These are phyloP conservation scores for Plantago coronopus DNA, from an alignment of 305 asterid species.

Conservation along the genomic window DNA sequence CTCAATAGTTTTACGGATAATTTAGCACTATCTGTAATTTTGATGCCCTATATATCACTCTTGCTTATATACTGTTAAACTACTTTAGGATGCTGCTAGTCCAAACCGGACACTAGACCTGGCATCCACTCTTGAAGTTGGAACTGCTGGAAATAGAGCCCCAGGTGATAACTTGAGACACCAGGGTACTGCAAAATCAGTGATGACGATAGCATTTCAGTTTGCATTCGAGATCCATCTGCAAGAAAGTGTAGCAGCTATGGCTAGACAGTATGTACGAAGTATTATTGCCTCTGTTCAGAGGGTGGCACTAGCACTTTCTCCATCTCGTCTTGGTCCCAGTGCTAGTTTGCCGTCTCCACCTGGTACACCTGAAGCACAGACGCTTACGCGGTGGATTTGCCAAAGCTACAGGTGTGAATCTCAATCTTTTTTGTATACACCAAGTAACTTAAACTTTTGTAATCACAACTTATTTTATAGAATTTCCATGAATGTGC, in stretches of 20 bases:
- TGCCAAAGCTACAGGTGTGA: slow-evolving; percentile 84
- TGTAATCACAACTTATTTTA: neutral
- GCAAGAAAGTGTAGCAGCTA: slow-evolving; percentile 72
- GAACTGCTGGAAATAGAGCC: slow-evolving; percentile 45
- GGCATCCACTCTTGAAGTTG: slow-evolving; percentile 85
- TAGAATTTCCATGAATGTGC: neutral
- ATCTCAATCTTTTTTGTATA: no score
- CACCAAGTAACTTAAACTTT: no score
- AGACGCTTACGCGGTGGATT: slow-evolving; percentile 82
- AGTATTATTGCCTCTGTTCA: slow-evolving; percentile 92
- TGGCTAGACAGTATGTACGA: slow-evolving; percentile 94
- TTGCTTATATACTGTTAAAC: slow-evolving; percentile 12
- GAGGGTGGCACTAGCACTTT: slow-evolving; percentile 85
- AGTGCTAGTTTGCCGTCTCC: slow-evolving; percentile 48
- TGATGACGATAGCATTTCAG: slow-evolving; percentile 95
- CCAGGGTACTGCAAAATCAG: slow-evolving; percentile 52
- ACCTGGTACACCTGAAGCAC: slow-evolving; percentile 81
- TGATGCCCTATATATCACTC: neutral
- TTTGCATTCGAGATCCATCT: slow-evolving; percentile 84
- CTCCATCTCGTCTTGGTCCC: slow-evolving; percentile 61
- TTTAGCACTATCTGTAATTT: neutral
- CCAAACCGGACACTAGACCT: slow-evolving; percentile 93
- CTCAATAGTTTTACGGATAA: no score
- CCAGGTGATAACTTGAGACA: slow-evolving; percentile 41
- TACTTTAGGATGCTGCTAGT: slow-evolving; percentile 59